phyloP scores from a whole-genome alignment of 2,329 filamentous ascomycete species.

The Clarireedia hainanense region DNA sequence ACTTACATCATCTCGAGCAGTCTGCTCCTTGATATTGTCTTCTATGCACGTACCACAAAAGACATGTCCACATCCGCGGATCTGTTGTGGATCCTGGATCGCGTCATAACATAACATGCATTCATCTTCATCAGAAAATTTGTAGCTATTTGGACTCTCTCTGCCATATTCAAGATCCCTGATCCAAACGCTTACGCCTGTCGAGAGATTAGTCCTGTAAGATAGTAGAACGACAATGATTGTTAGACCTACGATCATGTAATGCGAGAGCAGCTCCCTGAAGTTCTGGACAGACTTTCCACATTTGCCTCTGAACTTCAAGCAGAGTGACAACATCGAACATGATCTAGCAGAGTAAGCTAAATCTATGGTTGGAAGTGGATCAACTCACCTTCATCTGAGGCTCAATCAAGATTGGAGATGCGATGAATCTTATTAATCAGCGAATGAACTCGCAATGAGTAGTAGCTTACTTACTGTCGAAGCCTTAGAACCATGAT shows the following conservation, averaged over 20 bases:
- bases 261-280: neutral
- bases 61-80: neutral
- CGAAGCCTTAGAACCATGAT: neutral
- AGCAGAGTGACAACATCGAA: neutral
- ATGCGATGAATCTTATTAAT: neutral
- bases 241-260: neutral
- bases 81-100: neutral
- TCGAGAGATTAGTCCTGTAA: neutral
- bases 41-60: neutral
- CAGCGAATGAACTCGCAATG: neutral
- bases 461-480: neutral
- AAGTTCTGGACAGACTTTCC: neutral
- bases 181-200: neutral
- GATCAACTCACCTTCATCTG: neutral
- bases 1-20: neutral
- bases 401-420: neutral
- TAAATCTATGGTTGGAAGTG: neutral
- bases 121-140: neutral
- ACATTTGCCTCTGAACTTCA: neutral
- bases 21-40: neutral
- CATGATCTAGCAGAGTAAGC: neutral
- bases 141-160: neutral
- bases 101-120: neutral
- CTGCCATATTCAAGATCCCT: neutral
- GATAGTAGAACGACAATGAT: neutral